Evolutionary conservation across 495 filamentous ascomycete genomes (phyloP).

Genomic region (Lentithecium fluviatile): DNA sequence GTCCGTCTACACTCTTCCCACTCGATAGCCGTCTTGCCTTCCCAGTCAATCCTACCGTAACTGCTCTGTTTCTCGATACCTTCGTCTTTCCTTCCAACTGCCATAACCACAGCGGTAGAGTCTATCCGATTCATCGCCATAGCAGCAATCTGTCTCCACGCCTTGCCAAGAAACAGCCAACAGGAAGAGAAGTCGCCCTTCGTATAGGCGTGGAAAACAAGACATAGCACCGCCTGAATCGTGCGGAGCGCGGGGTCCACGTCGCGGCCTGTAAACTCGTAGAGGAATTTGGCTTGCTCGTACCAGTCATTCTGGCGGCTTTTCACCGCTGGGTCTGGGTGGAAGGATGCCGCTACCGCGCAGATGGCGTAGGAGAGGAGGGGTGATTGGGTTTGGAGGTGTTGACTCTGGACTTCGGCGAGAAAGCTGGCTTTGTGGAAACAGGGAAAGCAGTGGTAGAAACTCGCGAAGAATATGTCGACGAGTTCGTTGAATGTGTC

Average conservation of each 20-base stretch:
- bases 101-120: neutral
- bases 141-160: constrained; percentile 27
- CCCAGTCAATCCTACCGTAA: neutral
- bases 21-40: constrained; percentile 6
- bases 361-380: constrained; percentile 21
- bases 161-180: constrained; percentile 23
- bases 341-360: constrained; percentile 10
- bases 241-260: constrained; percentile 15
- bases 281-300: constrained; percentile 24
- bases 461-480: constrained; percentile 21
- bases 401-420: constrained; percentile 1
- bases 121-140: constrained; percentile 24
- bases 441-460: constrained; percentile 18
- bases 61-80: neutral
- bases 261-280: constrained; percentile 21
- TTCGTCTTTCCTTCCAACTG: neutral
- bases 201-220: constrained; percentile 13
- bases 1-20: constrained; percentile 23
- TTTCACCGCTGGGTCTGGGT: constrained; percentile 18
- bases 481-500: constrained; percentile 17
- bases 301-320: constrained; percentile 8
- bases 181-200: constrained; percentile 24
- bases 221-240: constrained; percentile 19
- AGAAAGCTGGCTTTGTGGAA: constrained; percentile 22
- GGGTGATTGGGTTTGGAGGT: constrained; percentile 18